Base-by-base conservation (phyloP, 805 yeast species). In the Wickerhamomyces mucosus region DNA sequence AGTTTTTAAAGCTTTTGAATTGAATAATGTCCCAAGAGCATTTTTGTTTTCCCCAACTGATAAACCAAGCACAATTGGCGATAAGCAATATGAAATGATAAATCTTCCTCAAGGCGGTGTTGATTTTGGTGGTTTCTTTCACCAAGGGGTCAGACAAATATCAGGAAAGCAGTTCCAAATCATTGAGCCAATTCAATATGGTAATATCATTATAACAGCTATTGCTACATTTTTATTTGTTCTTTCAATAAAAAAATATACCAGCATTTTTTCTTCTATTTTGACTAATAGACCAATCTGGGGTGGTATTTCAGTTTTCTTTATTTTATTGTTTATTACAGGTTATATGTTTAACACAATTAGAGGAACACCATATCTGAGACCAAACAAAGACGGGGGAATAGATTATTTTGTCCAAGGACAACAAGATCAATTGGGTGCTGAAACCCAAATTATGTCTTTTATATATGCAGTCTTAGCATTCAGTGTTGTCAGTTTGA, bases 321-420 rank as follows among this genome's bases (percentile, higher is more conserved):
- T 70, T 14, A 68, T 83, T 22, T 61, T 88, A 37, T 59, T 86
- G 43, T 82, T 88, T 64, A 75, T 72, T 29, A 65, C 89, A 7
- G 98, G 98, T 13, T 81, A 86, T 59, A 92, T 92, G 98, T 92
- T 75, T 69, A 88, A 85, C 55, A 70, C 72, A 43, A 92, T 92
- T 40, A 74, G 96, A 55, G 69, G 70, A 23, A 53, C 62, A 17
- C 68, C 58, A 28, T 82, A 78, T 50, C 63, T 78, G 26, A 67
- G 67, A 41, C 65, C 61, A 21, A 56, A 51, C 16, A 47, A 41
- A 7, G 42, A 50, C 26, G 69, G 67, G 15, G 44, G 44, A 7
- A 47, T 58, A 12, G 63, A 43, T 25, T 78, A 72, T 50, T 62
- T 73, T 27, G 39, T 52, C 3, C 61, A 65, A 5, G 85, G 85